phyloP scores from a whole-genome alignment of 768 basidiomycete species.

The Hygrophorus pudorinus region DNA sequence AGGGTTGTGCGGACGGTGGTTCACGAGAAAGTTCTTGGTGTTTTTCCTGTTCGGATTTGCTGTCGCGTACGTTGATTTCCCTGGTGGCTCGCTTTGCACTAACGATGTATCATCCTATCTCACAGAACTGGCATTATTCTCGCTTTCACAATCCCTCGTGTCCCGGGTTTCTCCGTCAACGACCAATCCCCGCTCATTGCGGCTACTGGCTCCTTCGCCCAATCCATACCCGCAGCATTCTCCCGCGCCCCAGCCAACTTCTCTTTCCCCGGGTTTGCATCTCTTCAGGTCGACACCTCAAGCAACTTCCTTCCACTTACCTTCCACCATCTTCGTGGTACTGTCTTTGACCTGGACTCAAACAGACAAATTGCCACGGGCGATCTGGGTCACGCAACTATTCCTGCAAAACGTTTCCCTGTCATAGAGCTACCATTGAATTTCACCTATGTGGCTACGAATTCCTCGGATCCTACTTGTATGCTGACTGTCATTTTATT shows the following conservation, averaged over 20 bases:
- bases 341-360: slow-evolving; percentile 63
- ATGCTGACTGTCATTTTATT: slow-evolving; percentile 14
- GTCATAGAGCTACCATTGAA: slow-evolving; percentile 65
- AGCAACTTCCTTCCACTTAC: slow-evolving; percentile 70
- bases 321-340: slow-evolving; percentile 56
- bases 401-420: slow-evolving; percentile 61
- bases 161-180: slow-evolving; percentile 63
- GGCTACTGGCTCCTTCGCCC: slow-evolving; percentile 51
- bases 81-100: slow-evolving; percentile 1
- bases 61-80: slow-evolving; percentile 33
- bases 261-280: slow-evolving; percentile 70
- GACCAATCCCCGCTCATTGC: slow-evolving; percentile 40
- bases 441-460: slow-evolving; percentile 74
- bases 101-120: not conserved
- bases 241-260: slow-evolving; percentile 80
- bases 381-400: slow-evolving; percentile 41
- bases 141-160: slow-evolving; percentile 76
- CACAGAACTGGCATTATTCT: slow-evolving; percentile 57
- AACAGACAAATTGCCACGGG: slow-evolving; percentile 59
- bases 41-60: slow-evolving; percentile 57
- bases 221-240: slow-evolving; percentile 52
- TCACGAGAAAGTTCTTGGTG: slow-evolving; percentile 63
- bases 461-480: slow-evolving; percentile 82
- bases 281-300: slow-evolving; percentile 67
- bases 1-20: slow-evolving; percentile 73